Evolutionary conservation across 768 basidiomycete genomes (phyloP).

Genomic region (Lentinula raphanica): DNA sequence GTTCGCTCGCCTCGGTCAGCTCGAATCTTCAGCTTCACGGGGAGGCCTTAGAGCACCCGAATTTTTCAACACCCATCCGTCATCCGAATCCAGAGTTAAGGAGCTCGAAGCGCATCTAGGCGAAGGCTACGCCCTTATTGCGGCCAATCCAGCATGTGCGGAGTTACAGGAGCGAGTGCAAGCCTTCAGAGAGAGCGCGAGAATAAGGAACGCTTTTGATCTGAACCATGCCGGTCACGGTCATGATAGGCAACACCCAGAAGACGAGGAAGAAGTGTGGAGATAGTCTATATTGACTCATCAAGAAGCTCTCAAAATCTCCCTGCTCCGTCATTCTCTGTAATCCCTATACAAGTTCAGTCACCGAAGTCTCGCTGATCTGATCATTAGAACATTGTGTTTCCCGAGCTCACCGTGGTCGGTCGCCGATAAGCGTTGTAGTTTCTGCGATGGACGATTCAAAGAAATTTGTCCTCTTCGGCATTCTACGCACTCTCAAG

Average conservation of each 20-base stretch:
- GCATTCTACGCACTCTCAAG: no score
- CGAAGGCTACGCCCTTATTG: constrained; percentile 50
- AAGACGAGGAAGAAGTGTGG: not conserved
- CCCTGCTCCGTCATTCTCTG: no score
- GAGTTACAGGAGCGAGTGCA: constrained; percentile 25
- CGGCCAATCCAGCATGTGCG: constrained; percentile 52
- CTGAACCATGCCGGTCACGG: not conserved
- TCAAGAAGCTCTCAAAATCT: no score
- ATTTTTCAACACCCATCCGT: constrained; percentile 82
- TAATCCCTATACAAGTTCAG: no score
- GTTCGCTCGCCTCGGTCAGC: constrained; percentile 59
- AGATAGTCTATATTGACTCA: not conserved
- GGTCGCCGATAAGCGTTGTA: no score
- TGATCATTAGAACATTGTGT: no score
- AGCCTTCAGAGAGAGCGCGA: not conserved
- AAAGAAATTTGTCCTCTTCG: no score
- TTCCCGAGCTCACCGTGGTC: no score
- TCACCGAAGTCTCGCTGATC: no score
- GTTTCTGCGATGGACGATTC: no score
- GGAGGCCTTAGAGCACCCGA: constrained; percentile 30
- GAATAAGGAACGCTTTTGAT: constrained; percentile 1
- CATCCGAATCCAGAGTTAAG: constrained; percentile 63
- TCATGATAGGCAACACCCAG: not conserved
- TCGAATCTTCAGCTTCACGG: constrained; percentile 39
- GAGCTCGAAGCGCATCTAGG: constrained; percentile 49